These are phyloP conservation scores for Saccharomyces hybrid DNA, from an alignment of 1,139 yeast genomes.

Conservation along the genomic window DNA sequence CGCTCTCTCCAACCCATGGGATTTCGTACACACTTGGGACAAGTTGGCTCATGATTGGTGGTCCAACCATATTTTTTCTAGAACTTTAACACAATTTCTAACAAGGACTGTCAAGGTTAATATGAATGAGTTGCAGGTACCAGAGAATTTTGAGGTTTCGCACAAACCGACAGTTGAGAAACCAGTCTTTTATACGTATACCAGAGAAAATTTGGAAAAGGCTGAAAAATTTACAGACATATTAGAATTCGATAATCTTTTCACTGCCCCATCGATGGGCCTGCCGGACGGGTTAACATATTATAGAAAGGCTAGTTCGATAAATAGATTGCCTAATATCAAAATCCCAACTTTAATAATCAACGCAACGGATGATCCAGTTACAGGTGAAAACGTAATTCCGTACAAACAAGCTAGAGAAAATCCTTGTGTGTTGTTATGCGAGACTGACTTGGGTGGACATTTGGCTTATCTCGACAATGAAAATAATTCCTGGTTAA, in stretches of 20 bases:
- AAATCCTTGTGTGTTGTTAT: conserved; percentile 60
- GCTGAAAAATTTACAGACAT: conserved; percentile 32
- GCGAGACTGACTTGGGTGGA: conserved; percentile 72
- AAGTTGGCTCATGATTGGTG: conserved; percentile 44
- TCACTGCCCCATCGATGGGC: conserved; percentile 68
- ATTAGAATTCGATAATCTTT: conserved; percentile 55
- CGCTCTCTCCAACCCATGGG: conserved; percentile 76
- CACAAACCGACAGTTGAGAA: conserved; percentile 29
- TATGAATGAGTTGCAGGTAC: conserved; percentile 38
- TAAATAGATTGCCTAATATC: conserved; percentile 46
- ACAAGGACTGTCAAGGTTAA: conserved; percentile 53
- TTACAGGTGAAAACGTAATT: conserved; percentile 55
- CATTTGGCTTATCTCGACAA: conserved; percentile 58
- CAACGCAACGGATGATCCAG: conserved; percentile 73
- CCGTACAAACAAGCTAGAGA: conserved; percentile 51
- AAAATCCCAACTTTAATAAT: conserved; percentile 60
- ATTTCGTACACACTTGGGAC: conserved; percentile 48
- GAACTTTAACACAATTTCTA: conserved; percentile 57
- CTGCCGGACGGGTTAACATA: conserved; percentile 61
- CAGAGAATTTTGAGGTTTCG: conserved; percentile 14
- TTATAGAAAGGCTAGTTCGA: conserved; percentile 60
- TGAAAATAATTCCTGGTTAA: conserved; percentile 63
- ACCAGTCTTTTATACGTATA: conserved; percentile 21
- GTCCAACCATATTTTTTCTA: conserved; percentile 53
- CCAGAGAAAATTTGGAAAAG: conserved; percentile 32